phyloP scores from a whole-genome alignment of 1,139 yeast species.

The Geotrichum cucujoidarum region DNA sequence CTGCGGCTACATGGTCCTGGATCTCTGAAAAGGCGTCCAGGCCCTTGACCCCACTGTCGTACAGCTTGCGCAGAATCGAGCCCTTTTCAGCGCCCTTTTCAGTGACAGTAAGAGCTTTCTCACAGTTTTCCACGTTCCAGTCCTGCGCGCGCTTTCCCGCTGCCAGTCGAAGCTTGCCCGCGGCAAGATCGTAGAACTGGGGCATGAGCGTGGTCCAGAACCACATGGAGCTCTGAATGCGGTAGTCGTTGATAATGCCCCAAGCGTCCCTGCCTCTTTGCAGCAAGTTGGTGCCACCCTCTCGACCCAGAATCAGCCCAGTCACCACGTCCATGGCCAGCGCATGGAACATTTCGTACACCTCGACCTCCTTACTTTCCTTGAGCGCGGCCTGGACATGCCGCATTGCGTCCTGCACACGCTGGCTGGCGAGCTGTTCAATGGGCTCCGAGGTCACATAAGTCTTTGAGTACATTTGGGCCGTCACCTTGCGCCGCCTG shows the following conservation, averaged over 20 bases:
- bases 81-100: conserved; percentile 10
- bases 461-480: conserved; percentile 31
- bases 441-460: conserved; percentile 32
- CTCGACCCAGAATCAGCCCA: conserved; percentile 54
- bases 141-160: conserved; percentile 43
- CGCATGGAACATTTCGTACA: conserved; percentile 58
- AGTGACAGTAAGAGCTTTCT: conserved; percentile 23
- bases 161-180: conserved; percentile 39
- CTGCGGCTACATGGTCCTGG: conserved; percentile 57
- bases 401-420: conserved; percentile 30
- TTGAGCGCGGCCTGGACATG: conserved; percentile 24
- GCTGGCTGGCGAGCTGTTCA: conserved; percentile 34
- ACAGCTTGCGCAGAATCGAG: conserved; percentile 42
- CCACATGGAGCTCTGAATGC: conserved; percentile 58
- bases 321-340: conserved; percentile 70
- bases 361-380: conserved; percentile 41
- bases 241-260: conserved; percentile 37
- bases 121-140: conserved; percentile 50
- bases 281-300: conserved; percentile 41
- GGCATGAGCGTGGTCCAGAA: conserved; percentile 69
- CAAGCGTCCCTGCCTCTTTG: conserved; percentile 35
- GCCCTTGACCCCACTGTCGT: conserved; percentile 31
- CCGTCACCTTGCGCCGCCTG: conserved; percentile 34
- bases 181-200: conserved; percentile 48
- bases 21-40: conserved; percentile 43